Conservation (phyloP, 306 rosid species). For the Pyrus pyrifolia region DNA sequence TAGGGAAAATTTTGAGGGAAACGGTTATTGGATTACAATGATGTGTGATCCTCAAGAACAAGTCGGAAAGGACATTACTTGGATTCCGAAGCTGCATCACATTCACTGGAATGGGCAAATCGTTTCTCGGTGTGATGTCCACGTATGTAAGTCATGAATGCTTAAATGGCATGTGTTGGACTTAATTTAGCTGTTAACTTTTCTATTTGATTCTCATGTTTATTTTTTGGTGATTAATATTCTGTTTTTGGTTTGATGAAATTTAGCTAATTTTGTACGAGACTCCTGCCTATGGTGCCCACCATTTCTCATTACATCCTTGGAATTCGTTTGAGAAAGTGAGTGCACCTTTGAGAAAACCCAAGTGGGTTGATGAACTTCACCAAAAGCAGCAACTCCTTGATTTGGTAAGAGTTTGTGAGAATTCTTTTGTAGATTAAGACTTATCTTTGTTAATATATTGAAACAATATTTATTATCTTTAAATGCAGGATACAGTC, state of each 20-base stretch:
- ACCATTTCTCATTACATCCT: conserved; percentile 55
- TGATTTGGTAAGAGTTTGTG: conserved; percentile 56
- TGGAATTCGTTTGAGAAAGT: conserved; percentile 40
- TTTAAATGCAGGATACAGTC: conserved; percentile 51
- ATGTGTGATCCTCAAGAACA: conserved; percentile 38
- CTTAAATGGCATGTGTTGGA: conserved; percentile 19
- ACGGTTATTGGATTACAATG: conserved; percentile 46
- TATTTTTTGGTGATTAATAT: conserved; percentile 16
- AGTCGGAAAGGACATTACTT: conserved; percentile 24
- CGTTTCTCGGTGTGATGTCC: conserved; percentile 62
- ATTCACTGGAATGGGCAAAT: conserved; percentile 69
- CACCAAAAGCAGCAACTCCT: conserved; percentile 41
- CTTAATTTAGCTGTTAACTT: not conserved
- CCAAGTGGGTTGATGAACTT: conserved; percentile 78
- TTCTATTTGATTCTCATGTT: not conserved
- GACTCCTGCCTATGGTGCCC: conserved; percentile 58
- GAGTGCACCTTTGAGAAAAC: conserved; percentile 41
- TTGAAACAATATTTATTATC: conserved; percentile 1
- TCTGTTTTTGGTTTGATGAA: conserved; percentile 19
- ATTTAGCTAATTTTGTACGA: conserved; percentile 73
- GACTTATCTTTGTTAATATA: not conserved
- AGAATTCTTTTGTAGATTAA: conserved; percentile 18
- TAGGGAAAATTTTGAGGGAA: conserved; percentile 33
- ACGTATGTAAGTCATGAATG: conserved; percentile 88
- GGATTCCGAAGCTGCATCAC: conserved; percentile 75